These are phyloP conservation scores for Solanum dulcamara DNA, from an alignment of 257 asterid genomes.

Conservation along the genomic window DNA sequence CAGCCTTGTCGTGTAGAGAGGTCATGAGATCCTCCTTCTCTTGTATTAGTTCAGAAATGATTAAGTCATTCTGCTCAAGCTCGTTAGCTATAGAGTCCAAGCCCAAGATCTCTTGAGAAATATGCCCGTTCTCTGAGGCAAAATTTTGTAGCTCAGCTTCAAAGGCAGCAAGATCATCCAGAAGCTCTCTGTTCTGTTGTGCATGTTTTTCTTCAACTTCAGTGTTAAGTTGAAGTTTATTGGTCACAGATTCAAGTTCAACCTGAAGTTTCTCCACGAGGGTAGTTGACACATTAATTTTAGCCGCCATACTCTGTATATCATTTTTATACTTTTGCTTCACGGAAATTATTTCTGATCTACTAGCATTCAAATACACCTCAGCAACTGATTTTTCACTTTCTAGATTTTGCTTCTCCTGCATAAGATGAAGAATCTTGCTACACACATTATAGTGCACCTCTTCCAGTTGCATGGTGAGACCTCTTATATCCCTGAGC, in stretches of 20 bases:
- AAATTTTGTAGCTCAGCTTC: slow-evolving; percentile 60
- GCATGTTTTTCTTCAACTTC: slow-evolving; percentile 48
- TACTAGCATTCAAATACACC: slow-evolving; percentile 35
- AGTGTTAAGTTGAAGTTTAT: slow-evolving; percentile 38
- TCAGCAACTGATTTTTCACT: slow-evolving; percentile 43
- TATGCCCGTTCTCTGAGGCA: slow-evolving; percentile 33
- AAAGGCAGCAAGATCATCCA: slow-evolving; percentile 49
- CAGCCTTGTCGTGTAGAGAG: slow-evolving; percentile 34
- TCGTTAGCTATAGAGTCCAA: slow-evolving; percentile 51
- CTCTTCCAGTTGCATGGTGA: slow-evolving; percentile 47
- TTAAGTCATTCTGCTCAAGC: slow-evolving; percentile 30
- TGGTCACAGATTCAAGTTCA: slow-evolving; percentile 57
- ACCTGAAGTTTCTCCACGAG: slow-evolving; percentile 63
- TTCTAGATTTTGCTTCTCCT: slow-evolving; percentile 53
- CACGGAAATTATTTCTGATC: slow-evolving; percentile 52
- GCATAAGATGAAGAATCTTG: slow-evolving; percentile 38
- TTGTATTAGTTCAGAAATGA: slow-evolving; percentile 32
- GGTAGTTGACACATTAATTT: slow-evolving; percentile 47
- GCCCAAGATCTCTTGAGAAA: slow-evolving; percentile 38
- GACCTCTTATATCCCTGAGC: slow-evolving; percentile 29
- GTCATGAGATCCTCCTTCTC: slow-evolving; percentile 44
- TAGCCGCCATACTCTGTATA: slow-evolving; percentile 32
- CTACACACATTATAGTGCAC: slow-evolving; percentile 33
- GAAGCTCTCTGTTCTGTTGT: slow-evolving; percentile 38
- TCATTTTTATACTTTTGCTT: slow-evolving; percentile 49